Conservation (phyloP, 306 rosid species). For the Potentilla sterilis region DNA sequence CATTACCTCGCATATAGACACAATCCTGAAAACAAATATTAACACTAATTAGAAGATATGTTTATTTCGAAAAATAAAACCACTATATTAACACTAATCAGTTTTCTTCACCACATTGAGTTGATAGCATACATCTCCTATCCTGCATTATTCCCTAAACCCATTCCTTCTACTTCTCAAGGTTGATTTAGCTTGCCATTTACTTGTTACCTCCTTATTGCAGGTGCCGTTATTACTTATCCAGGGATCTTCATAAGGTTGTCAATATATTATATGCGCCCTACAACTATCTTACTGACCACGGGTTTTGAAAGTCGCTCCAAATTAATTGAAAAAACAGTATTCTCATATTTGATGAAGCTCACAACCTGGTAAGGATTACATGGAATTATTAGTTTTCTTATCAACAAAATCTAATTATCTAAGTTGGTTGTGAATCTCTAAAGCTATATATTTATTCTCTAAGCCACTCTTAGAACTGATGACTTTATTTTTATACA, state of each 20-base stretch:
- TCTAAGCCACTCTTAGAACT: constrained; percentile 6
- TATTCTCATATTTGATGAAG: constrained; percentile 93
- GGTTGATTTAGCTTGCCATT: constrained; percentile 24
- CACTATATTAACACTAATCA: too few species aligned
- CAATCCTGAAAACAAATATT: too few species aligned
- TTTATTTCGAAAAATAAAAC: too few species aligned
- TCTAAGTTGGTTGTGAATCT: constrained; percentile 7
- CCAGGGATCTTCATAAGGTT: constrained; percentile 76
- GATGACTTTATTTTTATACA: neutral
- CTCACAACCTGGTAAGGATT: constrained; percentile 82
- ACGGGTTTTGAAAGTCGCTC: constrained; percentile 50
- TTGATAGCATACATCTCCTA: constrained; percentile 3
- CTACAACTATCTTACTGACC: constrained; percentile 92
- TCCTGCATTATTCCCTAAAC: neutral
- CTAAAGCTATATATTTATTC: constrained; percentile 4
- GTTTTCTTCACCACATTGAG: constrained; percentile 11
- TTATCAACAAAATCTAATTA: constrained; percentile 12
- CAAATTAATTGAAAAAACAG: constrained; percentile 64
- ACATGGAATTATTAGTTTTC: constrained; percentile 15
- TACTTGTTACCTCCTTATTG: constrained; percentile 31
- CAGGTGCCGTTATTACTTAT: constrained; percentile 89
- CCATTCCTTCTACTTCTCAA: constrained; percentile 13
- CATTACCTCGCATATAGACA: too few species aligned
- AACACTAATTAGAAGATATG: too few species aligned
- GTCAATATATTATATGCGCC: constrained; percentile 89